phyloP scores from a whole-genome alignment of 345 rosid genomes.

The Pseudoturritis turrita region DNA sequence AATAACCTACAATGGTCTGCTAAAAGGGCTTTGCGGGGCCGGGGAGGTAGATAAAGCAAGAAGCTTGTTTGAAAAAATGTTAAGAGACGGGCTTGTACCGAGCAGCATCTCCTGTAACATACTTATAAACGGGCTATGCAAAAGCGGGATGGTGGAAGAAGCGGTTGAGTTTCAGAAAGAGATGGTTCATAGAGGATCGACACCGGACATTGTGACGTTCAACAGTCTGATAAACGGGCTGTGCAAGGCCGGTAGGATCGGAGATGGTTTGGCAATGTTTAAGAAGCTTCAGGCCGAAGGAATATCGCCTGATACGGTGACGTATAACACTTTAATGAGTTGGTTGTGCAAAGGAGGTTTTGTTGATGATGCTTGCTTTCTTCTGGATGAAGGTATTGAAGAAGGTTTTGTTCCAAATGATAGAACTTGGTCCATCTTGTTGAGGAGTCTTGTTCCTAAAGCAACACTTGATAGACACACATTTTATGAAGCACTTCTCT shows the following conservation, averaged over 20 bases:
- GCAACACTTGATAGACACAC: slow-evolving; percentile 3
- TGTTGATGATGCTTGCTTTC: slow-evolving; percentile 54
- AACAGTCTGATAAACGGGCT: slow-evolving; percentile 80
- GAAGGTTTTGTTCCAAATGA: slow-evolving; percentile 58
- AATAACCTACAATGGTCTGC: slow-evolving; percentile 70
- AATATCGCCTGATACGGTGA: slow-evolving; percentile 64
- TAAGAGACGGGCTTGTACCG: slow-evolving; percentile 46
- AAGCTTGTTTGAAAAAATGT: slow-evolving; percentile 80
- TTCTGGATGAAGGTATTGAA: slow-evolving; percentile 48
- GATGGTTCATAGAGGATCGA: slow-evolving; percentile 65
- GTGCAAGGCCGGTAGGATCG: slow-evolving; percentile 51
- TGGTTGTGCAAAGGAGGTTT: slow-evolving; percentile 62
- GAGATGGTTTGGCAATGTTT: slow-evolving; percentile 62
- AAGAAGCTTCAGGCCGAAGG: slow-evolving; percentile 62
- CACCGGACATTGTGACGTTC: slow-evolving; percentile 76
- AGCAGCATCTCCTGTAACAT: slow-evolving; percentile 69
- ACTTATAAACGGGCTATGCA: slow-evolving; percentile 65
- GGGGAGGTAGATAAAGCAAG: slow-evolving; percentile 66
- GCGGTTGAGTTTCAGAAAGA: slow-evolving; percentile 68
- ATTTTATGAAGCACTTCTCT: neutral
- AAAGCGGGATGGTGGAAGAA: slow-evolving; percentile 50
- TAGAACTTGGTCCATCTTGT: slow-evolving; percentile 67
- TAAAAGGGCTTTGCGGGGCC: slow-evolving; percentile 57
- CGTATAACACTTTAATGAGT: slow-evolving; percentile 74
- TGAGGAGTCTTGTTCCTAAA: slow-evolving; percentile 33